Base-by-base conservation (phyloP, 768 basidiomycete genomes). In the Pisolithus tinctorius region DNA sequence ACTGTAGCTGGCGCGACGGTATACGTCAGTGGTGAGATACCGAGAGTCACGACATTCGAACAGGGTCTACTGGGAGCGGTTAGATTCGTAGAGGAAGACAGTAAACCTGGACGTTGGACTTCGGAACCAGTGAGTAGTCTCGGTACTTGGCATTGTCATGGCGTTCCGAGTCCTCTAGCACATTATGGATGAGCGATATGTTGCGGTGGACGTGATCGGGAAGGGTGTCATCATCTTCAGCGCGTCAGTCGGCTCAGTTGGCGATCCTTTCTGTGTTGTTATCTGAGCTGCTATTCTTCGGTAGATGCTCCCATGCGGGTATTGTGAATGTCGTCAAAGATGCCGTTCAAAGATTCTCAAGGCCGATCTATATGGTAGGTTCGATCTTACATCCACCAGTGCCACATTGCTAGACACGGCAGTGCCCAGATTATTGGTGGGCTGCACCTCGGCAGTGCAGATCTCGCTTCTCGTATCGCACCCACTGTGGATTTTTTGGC, bases 191-290 rank as follows among this genome's bases (percentile, higher is more conserved):
- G 91, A 93, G 62, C 74, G 91, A 23, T 93, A 91, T 61, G 81
- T 78, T 45, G 83, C 71, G 0, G 69, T 92, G 25, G 87, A 92
- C 64, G 84, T 93, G 0, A 72, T 74, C n/a, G 88, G 86, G 7
- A 91, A 88, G 61, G 90, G 90, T 1, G 67, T 92, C 48, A 77
- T 92, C 23, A 74, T 93, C 50, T 90, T 93, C 67, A 90, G 86
- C 71, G 82, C 91, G 84, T 88, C 53, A 65, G 88, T 75, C 10
- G 31, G 20, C 38, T 13, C 39, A 45, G 26, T n/a, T 9, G 41
- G 9, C 50, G 14, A 14, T 46, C 48, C 7, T 25, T 16, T 16
- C 36, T 26, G 9, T 26, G n/a, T 2, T 23, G 29, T 45, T 17
- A 45, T 11, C 43, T 44, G 23, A 42, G 36, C 26, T 2, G 41